Conservation (phyloP, 2,329 filamentous ascomycete genomes). For the Pseudogymnoascus pannorum region DNA sequence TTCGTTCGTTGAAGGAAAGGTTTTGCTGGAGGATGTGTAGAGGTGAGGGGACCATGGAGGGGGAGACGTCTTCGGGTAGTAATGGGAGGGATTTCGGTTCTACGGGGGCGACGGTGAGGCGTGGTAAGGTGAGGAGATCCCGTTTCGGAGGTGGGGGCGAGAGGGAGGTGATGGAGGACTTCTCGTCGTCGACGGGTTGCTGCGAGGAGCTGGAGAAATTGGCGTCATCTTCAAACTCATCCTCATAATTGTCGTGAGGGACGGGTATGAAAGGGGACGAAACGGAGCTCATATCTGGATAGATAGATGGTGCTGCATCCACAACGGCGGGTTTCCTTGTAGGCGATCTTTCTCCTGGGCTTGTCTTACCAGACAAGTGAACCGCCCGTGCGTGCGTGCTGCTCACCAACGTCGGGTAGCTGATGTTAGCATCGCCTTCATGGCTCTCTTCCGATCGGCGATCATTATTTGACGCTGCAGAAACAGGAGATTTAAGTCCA, state of each 20-base stretch:
- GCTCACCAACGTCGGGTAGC: constrained; percentile 12
- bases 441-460: constrained; percentile 19
- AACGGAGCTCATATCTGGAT: neutral
- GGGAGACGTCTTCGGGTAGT: constrained; percentile 18
- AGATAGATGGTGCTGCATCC: neutral
- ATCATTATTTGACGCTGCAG: constrained; percentile 12
- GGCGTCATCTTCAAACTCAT: constrained; percentile 47
- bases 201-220: constrained; percentile 46
- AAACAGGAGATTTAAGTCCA: constrained; percentile 19
- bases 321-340: neutral
- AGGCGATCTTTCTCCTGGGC: neutral
- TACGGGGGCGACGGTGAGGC: constrained; percentile 11
- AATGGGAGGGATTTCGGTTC: constrained; percentile 25
- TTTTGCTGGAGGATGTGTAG: constrained; percentile 13
- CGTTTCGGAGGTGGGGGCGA: constrained; percentile 21
- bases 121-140: neutral
- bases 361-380: neutral
- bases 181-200: constrained; percentile 17
- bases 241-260: constrained; percentile 42
- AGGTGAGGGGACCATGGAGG: constrained; percentile 13
- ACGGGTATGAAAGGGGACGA: constrained; percentile 24
- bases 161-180: constrained; percentile 20
- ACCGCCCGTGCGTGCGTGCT: neutral
- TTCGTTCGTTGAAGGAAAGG: constrained; percentile 10
- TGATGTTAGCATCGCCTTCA: constrained; percentile 12